Base-by-base conservation (phyloP, 371 early-diverging fungal species). In the Smittium culicis region DNA sequence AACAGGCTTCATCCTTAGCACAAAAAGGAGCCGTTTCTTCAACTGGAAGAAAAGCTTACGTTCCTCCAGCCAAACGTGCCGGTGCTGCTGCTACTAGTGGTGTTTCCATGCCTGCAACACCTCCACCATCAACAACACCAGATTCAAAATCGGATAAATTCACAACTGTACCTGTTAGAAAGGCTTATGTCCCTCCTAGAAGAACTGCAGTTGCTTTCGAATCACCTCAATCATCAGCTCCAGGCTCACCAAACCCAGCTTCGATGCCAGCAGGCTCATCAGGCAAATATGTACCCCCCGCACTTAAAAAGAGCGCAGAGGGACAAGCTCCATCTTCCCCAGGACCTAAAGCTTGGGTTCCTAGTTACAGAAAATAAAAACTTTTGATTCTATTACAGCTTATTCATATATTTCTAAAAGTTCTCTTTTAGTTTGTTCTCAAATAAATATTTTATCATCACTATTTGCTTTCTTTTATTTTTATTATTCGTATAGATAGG, bases 1-100 rank as follows among this genome's bases (percentile, higher is more conserved):
- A 8, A 24, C 67, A 63, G 33, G 63, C 63, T 33, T n/a, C n/a
- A n/a, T n/a, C n/a, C n/a, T 24, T 63, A n/a, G 63, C 63, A 11
- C n/a, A 33, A 32, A n/a, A 1, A 5, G 63, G n/a, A 25, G 63
- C 63, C 5, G 14, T 11, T 11, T 11, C 14, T 59, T 63, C 63
- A 5, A 63, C 45, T 45, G 45, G 45, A 45, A 63, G n/a, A 5
- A 63, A 63, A 33, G 45, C 45, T 45, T 63, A 63, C 63, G 33
- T 63, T 33, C 63, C 63, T 63, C 63, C 63, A 31, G 35, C 11
- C 25, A n/a, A 63, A 33, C 28, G 63, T 32, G n/a, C n/a, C 11
- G 63, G 34, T 17, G 31, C 32, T 33, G n/a, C 25, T 31, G 20
- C 45, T 20, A 20, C 20, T 45, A n/a, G n/a, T n/a, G n/a, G n/a